Conservation (phyloP, 1,139 yeast genomes). For the Debaryomyces singareniensis region DNA sequence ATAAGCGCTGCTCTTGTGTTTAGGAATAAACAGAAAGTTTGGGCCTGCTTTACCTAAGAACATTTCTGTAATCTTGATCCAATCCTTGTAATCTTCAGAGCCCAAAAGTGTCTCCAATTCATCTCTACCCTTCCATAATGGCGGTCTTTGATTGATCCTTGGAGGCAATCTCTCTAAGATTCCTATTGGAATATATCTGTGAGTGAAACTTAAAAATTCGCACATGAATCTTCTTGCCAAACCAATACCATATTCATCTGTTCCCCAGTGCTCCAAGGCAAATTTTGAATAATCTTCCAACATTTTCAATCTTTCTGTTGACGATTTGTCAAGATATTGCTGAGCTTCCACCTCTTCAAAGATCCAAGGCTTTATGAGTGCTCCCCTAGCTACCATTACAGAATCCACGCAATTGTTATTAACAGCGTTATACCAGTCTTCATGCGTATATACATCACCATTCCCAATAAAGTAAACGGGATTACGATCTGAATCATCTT, state of each 20-base stretch:
- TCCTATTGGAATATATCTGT: constrained; percentile 91
- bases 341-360: constrained; percentile 89
- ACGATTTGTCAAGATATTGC: constrained; percentile 84
- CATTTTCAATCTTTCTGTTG: constrained; percentile 81
- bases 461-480: constrained; percentile 73
- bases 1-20: constrained; percentile 88
- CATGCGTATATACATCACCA: constrained; percentile 84
- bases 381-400: constrained; percentile 97
- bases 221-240: constrained; percentile 87
- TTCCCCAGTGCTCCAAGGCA: constrained; percentile 97
- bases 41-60: constrained; percentile 82
- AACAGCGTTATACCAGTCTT: constrained; percentile 84
- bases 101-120: constrained; percentile 89
- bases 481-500: constrained; percentile 42
- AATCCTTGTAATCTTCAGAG: constrained; percentile 77
- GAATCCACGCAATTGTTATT: constrained; percentile 73
- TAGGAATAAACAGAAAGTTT: constrained; percentile 76
- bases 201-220: constrained; percentile 90
- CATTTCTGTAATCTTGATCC: constrained; percentile 97
- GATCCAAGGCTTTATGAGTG: constrained; percentile 97
- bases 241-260: constrained; percentile 90
- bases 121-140: constrained; percentile 89
- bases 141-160: constrained; percentile 87
- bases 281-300: constrained; percentile 61
- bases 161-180: constrained; percentile 86